Conservation (phyloP, 176 grass and related monocot genomes). For the Hordeum vulgare region DNA sequence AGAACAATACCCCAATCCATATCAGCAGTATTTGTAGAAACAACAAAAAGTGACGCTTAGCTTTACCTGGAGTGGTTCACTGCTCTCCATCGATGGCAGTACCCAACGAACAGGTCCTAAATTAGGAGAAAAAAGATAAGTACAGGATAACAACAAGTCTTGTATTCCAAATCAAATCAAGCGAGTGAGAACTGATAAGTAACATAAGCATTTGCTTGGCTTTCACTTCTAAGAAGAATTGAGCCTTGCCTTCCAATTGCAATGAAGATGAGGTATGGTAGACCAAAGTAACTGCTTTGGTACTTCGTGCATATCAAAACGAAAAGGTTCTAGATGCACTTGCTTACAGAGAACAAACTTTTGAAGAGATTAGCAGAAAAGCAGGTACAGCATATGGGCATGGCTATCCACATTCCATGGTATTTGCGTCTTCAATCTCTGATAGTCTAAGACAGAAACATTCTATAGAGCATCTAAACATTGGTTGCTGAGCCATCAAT, state of each 20-base stretch:
- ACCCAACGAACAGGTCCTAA: not conserved
- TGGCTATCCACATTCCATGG: not conserved
- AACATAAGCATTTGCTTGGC: not conserved
- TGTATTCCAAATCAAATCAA: not conserved
- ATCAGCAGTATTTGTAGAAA: not conserved
- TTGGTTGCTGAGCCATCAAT: too few species aligned
- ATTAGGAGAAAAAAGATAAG: not conserved
- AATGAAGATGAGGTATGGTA: not conserved
- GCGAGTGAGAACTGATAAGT: not conserved
- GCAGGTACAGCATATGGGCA: not conserved
- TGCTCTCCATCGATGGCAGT: constrained; percentile 17
- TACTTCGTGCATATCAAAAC: not conserved
- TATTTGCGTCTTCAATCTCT: not conserved
- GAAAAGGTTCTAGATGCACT: not conserved
- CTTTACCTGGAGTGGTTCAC: constrained; percentile 35
- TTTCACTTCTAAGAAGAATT: not conserved
- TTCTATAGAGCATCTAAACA: not conserved
- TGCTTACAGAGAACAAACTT: not conserved
- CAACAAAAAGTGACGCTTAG: not conserved
- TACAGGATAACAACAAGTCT: not conserved
- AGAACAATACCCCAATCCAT: not conserved
- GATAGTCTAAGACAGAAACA: not conserved
- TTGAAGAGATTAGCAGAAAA: not conserved
- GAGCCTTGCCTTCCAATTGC: not conserved
- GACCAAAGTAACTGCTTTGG: not conserved